Conservation (phyloP, 768 basidiomycete genomes). For the Psilocybe sp. region DNA sequence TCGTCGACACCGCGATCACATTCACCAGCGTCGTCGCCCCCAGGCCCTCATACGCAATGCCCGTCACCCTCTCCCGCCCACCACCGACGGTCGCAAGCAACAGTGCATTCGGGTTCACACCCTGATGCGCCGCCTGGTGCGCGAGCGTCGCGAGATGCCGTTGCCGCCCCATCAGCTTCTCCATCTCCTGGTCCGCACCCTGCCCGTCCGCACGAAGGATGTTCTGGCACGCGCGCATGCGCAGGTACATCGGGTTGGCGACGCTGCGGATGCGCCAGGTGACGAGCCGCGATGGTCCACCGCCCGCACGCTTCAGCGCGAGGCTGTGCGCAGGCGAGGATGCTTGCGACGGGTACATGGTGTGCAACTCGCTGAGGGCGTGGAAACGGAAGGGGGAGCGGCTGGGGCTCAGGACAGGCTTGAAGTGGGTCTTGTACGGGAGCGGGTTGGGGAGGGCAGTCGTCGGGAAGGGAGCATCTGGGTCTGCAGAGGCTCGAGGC, state of each 20-base stretch:
- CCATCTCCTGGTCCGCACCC: background rate
- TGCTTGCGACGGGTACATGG: slow-evolving; percentile 20
- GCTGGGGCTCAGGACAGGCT: slow-evolving; percentile 39
- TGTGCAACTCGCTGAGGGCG: slow-evolving; percentile 26
- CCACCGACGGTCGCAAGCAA: slow-evolving; percentile 49
- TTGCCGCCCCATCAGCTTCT: slow-evolving; percentile 40
- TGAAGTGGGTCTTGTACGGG: slow-evolving; percentile 32
- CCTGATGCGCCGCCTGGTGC: too few relatives aligned
- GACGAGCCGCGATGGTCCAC: slow-evolving; percentile 9
- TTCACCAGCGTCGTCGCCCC: slow-evolving; percentile 45
- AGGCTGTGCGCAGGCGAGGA: slow-evolving; percentile 5
- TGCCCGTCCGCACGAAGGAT: slow-evolving; percentile 40
- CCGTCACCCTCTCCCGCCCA: slow-evolving; percentile 56
- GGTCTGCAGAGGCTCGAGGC: too few relatives aligned
- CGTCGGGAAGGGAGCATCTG: slow-evolving; percentile 11
- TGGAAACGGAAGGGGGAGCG: slow-evolving; percentile 38
- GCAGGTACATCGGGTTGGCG: slow-evolving; percentile 56
- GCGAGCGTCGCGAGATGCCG: slow-evolving; percentile 10
- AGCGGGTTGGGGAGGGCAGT: slow-evolving; percentile 29
- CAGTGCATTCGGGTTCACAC: background rate
- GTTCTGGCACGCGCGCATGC: slow-evolving; percentile 62
- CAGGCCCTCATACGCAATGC: slow-evolving; percentile 60
- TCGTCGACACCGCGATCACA: slow-evolving; percentile 5
- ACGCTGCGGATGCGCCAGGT: slow-evolving; percentile 52
- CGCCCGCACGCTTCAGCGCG: too few relatives aligned